These are phyloP conservation scores for Russula abietina DNA, from an alignment of 768 basidiomycete species.

Conservation along the genomic window DNA sequence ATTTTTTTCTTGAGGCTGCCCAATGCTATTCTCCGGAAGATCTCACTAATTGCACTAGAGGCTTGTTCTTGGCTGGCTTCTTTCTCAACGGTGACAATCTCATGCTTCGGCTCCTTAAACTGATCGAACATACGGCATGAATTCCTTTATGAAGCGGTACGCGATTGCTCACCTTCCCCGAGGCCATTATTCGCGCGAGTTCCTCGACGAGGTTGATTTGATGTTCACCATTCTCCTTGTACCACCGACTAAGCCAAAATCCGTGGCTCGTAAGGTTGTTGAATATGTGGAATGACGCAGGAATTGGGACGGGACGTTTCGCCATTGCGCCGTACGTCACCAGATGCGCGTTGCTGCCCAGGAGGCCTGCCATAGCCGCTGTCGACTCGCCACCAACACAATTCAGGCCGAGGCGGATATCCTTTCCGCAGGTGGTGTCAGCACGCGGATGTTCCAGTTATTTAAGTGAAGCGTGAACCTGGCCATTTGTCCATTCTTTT, in stretches of 20 bases:
- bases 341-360: constrained; percentile 63
- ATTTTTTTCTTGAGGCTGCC: constrained; percentile 48
- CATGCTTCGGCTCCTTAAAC: constrained; percentile 65
- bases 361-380: constrained; percentile 57
- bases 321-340: constrained; percentile 92
- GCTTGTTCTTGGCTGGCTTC: constrained; percentile 37
- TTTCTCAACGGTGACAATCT: constrained; percentile 52
- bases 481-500: constrained; percentile 58
- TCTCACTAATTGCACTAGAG: constrained; percentile 31
- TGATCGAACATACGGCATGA: constrained; percentile 28
- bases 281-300: constrained; percentile 80
- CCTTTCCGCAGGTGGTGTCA: constrained; percentile 27
- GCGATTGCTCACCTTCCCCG: constrained; percentile 14
- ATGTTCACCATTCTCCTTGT: constrained; percentile 40
- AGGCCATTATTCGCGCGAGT: constrained; percentile 16
- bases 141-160: not conserved
- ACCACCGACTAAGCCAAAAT: constrained; percentile 78
- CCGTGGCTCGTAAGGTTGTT: constrained; percentile 71
- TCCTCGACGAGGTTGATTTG: constrained; percentile 32
- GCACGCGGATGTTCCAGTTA: not conserved
- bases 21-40: constrained; percentile 32
- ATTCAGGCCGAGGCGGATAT: constrained; percentile 46
- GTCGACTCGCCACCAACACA: constrained; percentile 65
- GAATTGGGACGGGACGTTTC: constrained; percentile 61
- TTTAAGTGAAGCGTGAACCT: constrained; percentile 39